Conservation (phyloP, 345 rosid species). For the Citrus unshiu region DNA sequence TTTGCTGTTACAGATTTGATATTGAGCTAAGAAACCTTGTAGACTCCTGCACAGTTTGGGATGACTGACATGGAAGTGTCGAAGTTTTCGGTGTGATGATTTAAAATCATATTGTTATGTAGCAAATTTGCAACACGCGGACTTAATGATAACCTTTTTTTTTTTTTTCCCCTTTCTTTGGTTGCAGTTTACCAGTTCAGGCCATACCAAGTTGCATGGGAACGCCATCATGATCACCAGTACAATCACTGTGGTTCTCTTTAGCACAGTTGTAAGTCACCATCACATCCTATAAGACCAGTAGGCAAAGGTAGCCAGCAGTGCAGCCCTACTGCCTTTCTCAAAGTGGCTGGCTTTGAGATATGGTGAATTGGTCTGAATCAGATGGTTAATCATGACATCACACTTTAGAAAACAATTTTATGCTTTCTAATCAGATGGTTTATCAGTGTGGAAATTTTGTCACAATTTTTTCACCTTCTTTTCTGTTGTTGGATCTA, state of each 20-base stretch:
- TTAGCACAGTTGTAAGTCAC: constrained; percentile 82
- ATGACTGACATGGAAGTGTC: not conserved
- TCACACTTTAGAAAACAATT: not conserved
- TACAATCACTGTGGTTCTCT: constrained; percentile 87
- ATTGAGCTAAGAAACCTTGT: not conserved
- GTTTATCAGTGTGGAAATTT: not conserved
- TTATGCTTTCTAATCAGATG: not conserved
- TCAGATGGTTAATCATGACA: not conserved
- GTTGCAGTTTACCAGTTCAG: constrained; percentile 66
- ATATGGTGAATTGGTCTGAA: not conserved
- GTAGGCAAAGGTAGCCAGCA: not conserved
- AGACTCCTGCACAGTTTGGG: not conserved
- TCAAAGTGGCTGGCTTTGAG: not conserved
- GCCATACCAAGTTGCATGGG: constrained; percentile 55
- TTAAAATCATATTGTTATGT: not conserved
- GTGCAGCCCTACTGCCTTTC: not conserved
- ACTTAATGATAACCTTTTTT: not conserved
- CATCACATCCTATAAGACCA: not conserved
- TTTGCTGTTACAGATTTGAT: not conserved
- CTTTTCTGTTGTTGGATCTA: not conserved
- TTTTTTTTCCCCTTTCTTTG: not conserved
- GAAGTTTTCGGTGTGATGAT: not conserved
- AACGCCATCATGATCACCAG: constrained; percentile 95
- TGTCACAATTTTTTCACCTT: not conserved
- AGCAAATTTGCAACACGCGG: not conserved